Evolutionary conservation across 306 rosid species (phyloP), one percentile per base, ranked within the genome.

Genomic region (Acmispon strigosus): DNA sequence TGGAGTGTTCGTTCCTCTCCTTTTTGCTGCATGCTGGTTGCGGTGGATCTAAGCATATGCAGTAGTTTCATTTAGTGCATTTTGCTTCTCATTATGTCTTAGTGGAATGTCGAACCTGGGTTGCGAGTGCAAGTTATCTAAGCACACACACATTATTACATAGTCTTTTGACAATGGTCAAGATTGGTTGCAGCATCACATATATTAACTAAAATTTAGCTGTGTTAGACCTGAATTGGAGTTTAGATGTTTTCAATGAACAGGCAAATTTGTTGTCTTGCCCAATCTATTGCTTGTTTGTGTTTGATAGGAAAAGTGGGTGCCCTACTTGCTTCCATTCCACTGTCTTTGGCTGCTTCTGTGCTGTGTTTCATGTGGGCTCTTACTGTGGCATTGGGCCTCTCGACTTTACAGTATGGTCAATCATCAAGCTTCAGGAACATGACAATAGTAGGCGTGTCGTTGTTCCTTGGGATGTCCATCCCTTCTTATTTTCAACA

Each of bases 261-360:
- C 52, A 41, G n/a, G 27, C 22, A 8, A 22, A 14, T 22, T 41
- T 42, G 9, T 57, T 42, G 61, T 43, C 36, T 41, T 37, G 20
- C 37, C 14, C 37, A 29, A 20, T 74, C 45, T 10, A 10, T 20
- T 37, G 16, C 50, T 58, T 72, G n/a, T 20, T 76, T 52, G 59
- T 70, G 37, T 47, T 76, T 62, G 72, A 68, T 64, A 90, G 98
- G 92, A 62, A 94, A 94, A 90, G 89, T 89, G 43, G 98, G 98
- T 77, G 98, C 98, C 17, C 86, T 94, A 75, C 90, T 94, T 77
- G 98, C 98, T 72, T 90, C 98, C 50, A 90, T 94, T 81, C 98
- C 98, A 1, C 84, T 50, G 80, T 86, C 96, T 39, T 77, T 94
- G 85, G 98, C 94, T 64, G 97, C 98, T 75, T 87, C 97, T 10